phyloP scores from a whole-genome alignment of 2,329 filamentous ascomycete genomes.

The Stachybotrys chlorohalonatus region DNA sequence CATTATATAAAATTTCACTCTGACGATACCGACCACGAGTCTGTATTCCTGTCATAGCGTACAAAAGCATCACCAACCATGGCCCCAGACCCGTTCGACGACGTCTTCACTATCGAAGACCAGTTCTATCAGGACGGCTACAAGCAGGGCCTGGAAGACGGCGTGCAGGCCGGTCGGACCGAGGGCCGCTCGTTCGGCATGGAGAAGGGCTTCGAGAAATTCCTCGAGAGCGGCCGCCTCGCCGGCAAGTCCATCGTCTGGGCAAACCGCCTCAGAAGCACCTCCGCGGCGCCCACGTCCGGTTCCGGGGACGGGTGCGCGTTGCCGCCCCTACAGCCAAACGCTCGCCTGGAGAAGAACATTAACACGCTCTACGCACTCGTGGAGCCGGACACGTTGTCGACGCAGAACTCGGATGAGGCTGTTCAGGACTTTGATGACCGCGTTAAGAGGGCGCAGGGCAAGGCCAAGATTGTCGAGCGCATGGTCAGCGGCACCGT shows the following conservation, averaged over 20 bases:
- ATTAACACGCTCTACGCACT: constrained; percentile 66
- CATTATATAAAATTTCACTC: background rate
- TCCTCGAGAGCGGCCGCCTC: constrained; percentile 67
- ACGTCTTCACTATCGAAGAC: constrained; percentile 52
- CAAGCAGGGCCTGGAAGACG: constrained; percentile 64
- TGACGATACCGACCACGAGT: background rate
- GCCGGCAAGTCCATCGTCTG: constrained; percentile 77
- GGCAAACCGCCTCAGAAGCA: constrained; percentile 55
- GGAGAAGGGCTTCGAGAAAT: constrained; percentile 91
- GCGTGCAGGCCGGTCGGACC: constrained; percentile 65
- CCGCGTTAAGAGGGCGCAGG: constrained; percentile 69
- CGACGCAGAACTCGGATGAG: constrained; percentile 77
- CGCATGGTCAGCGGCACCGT: constrained; percentile 41
- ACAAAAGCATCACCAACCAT: constrained; percentile 6
- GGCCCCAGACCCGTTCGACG: constrained; percentile 43
- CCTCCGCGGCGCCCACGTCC: constrained; percentile 1
- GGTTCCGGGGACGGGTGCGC: constrained; percentile 6
- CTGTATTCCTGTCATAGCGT: too few species aligned
- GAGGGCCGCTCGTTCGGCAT: constrained; percentile 89
- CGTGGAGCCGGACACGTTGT: constrained; percentile 68
- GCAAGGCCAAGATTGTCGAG: constrained; percentile 80
- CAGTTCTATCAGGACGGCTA: constrained; percentile 79
- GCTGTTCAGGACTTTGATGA: constrained; percentile 89
- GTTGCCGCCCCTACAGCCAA: constrained; percentile 37
- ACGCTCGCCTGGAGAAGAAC: constrained; percentile 66